phyloP scores from a whole-genome alignment of 768 basidiomycete species.

The Cystofilobasidium macerans region DNA sequence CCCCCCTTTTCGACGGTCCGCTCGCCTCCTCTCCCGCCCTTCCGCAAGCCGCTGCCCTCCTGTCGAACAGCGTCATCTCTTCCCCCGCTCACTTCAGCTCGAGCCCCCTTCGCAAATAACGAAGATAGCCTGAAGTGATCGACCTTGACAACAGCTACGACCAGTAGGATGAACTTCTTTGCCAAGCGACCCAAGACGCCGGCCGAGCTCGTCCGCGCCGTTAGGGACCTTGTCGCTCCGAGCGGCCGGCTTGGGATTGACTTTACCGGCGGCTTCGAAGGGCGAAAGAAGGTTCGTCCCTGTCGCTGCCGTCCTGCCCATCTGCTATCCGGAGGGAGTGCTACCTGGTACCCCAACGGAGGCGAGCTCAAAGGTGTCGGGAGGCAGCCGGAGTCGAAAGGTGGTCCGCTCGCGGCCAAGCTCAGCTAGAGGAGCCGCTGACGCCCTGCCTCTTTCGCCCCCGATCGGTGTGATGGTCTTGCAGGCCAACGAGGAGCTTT shows the following conservation, averaged over 20 bases:
- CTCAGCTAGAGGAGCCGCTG: neutral
- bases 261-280: slow-evolving; percentile 43
- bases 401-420: no score
- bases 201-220: slow-evolving; percentile 19
- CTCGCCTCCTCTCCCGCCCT: no score
- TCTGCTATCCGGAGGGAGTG: no score
- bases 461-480: no score
- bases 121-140: neutral
- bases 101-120: neutral
- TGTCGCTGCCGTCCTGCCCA: neutral
- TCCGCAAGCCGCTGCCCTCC: no score
- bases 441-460: neutral
- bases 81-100: neutral
- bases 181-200: slow-evolving; percentile 23
- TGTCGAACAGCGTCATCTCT: no score
- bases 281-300: slow-evolving; percentile 59
- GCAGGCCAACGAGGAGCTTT: slow-evolving; percentile 78
- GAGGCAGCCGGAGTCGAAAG: no score
- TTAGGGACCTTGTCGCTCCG: slow-evolving; percentile 17
- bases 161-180: slow-evolving; percentile 28
- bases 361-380: neutral
- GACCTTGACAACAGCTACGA: no score
- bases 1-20: no score
- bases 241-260: slow-evolving; percentile 12
- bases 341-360: neutral